Percentiles rank a stretch among this genome's conserved stretches.
phyloP scores from a whole-genome alignment of 176 grass and related monocot genomes.

The Oryza glaberrima region DNA sequence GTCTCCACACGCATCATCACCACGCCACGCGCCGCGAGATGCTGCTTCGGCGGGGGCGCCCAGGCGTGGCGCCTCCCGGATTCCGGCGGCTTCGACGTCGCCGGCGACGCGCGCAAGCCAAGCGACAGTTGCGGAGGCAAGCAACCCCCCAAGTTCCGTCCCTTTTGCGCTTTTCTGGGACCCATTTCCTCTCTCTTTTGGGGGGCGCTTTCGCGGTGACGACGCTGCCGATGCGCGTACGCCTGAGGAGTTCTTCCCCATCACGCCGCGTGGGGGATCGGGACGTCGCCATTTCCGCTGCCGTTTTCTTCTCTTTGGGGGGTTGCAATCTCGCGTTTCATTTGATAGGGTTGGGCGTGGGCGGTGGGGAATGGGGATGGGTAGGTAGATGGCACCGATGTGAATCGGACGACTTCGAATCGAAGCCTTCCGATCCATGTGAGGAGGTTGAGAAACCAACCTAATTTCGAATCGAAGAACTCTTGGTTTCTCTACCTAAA shows the following conservation, averaged over 20 bases:
- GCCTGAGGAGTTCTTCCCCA: background rate
- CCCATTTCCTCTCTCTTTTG: background rate
- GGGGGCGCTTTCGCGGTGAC: background rate
- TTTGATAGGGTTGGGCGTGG: background rate
- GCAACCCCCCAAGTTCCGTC: background rate
- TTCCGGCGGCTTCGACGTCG: background rate
- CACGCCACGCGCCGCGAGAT: slow-evolving; percentile 26
- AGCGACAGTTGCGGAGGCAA: slow-evolving; percentile 50
- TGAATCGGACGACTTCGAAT: background rate
- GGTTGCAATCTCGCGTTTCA: background rate
- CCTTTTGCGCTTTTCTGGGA: background rate
- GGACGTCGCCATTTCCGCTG: background rate
- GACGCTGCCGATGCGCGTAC: background rate
- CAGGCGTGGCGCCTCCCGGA: background rate
- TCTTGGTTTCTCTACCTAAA: background rate
- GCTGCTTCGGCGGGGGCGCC: background rate
- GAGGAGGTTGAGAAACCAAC: slow-evolving; percentile 1
- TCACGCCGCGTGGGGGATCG: background rate
- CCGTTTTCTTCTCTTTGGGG: background rate
- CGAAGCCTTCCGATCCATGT: background rate
- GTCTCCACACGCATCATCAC: background rate
- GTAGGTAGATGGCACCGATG: slow-evolving; percentile 21
- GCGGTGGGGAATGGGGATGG: slow-evolving; percentile 25
- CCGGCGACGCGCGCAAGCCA: slow-evolving; percentile 40
- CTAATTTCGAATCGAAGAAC: background rate